These are phyloP conservation scores for Aspergillus cavernicola DNA, from an alignment of 495 filamentous ascomycete species.

Conservation along the genomic window DNA sequence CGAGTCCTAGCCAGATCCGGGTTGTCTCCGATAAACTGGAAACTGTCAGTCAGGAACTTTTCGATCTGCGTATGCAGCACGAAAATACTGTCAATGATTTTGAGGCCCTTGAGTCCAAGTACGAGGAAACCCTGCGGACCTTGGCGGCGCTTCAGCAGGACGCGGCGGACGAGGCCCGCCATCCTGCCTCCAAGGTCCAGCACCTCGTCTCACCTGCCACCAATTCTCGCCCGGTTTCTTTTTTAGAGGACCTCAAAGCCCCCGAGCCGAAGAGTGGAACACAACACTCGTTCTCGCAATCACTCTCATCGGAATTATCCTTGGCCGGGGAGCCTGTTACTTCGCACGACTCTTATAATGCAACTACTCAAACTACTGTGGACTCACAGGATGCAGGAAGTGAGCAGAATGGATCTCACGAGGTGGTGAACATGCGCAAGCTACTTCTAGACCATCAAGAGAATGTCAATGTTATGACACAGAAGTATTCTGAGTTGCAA, in stretches of 20 bases:
- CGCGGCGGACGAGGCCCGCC: conserved; percentile 75
- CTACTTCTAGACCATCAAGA: conserved; percentile 74
- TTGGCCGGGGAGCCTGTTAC: conserved; percentile 81
- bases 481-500: conserved; percentile 78
- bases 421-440: conserved; percentile 67
- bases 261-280: conserved; percentile 67
- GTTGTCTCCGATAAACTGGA: conserved; percentile 93
- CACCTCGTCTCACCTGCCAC: conserved; percentile 55
- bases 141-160: conserved; percentile 77
- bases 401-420: conserved; percentile 43
- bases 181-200: conserved; percentile 46
- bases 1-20: conserved; percentile 76
- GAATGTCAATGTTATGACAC: conserved; percentile 62
- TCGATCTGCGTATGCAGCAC: conserved; percentile 86
- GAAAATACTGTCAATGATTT: conserved; percentile 79
- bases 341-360: conserved; percentile 58
- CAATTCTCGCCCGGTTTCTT: conserved; percentile 73
- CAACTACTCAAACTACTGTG: conserved; percentile 20
- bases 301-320: conserved; percentile 94
- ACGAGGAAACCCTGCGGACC: conserved; percentile 80
- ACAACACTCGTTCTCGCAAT: conserved; percentile 85
- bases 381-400: conserved; percentile 13
- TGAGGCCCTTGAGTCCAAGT: conserved; percentile 79
- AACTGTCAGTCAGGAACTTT: conserved; percentile 84
- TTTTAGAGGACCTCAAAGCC: conserved; percentile 82